Evolutionary conservation across 495 filamentous ascomycete genomes (phyloP), one percentile per base, ranked within the genome.

Genomic region (Daldinia bambusicola): DNA sequence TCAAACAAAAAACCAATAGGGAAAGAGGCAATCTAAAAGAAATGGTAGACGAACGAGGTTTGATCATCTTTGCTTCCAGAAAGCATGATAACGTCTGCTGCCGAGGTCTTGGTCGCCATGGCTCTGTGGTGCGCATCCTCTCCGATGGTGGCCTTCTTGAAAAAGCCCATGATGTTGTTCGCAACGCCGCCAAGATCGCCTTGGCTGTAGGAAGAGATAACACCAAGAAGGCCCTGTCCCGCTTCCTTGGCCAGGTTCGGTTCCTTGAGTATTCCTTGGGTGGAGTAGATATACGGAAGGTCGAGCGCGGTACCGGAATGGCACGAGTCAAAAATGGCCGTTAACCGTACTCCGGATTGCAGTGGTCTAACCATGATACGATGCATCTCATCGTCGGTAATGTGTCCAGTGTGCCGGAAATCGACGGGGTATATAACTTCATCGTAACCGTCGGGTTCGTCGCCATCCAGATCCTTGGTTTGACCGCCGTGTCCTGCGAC

Each of bases 291-390:
- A 83, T 98, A 99, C 36, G 95, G 95, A 31, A 99, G 87, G 77
- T 99, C 95, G 74, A 99, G 86, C 6, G 94, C 95, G 7, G 95
- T 97, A 70, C 95, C 95, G 3, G 94, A 97, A 80, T 99, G 95
- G 83, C 95, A 99, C n/a, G 94, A 97, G 81, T 99, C 95, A 83
- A 99, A 99, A 79, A 99, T 98, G 48, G 95, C 95, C 1, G 95
- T 99, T 57, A 99, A 84, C 37, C 95, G 90, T 22, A 97, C 95
- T 64, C 95, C 95, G 10, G 92, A 85, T 70, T 86, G 86, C 13
- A 99, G 84, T 8, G 93, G 89, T 50, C 82, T 83, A 55, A 99
- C 95, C 94, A 99, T 96, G 78, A 98, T 98, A 59, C 91, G 86
- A 78, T 99, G 95, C 93, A 99, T 97, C 82, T 98, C 95, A 74